Base-by-base conservation (phyloP, 345 rosid genomes). In the Cardamine occulta region DNA sequence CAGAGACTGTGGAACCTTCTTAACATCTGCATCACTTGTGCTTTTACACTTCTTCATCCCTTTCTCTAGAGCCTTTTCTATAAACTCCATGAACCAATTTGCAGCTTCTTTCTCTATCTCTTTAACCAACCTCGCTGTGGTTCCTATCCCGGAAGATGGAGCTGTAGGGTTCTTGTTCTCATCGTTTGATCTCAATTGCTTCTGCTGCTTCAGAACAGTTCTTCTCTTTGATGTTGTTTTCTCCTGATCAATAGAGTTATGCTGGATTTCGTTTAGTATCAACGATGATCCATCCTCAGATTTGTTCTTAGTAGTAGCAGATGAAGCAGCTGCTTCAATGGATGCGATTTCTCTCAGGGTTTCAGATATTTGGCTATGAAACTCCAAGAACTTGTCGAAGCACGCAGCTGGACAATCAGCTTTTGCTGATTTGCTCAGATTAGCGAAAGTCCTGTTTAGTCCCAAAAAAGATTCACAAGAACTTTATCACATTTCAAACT, bases 51-150 rank as follows among this genome's bases (percentile, higher is more conserved):
- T 90, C 89, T 88, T 92, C 88, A 87, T 77, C 1, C 99, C 96
- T 28, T 67, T 82, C 74, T 89, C 98, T 52, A 95, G 15, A 13
- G 91, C 87, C 79, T 86, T 95, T 84, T 90, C 98, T 12, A 93
- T 53, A 66, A 95, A 93, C 19, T 86, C 96, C 96, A 95, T 91
- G 63, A 96, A 96, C 98, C 99, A 96, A 48, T 77, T 85, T 29
- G 91, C 98, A 6, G 99, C 90, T 84, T 96, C 99, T 1, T 76
- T 72, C 74, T 93, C 91, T 21, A 96, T 82, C 84, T 86, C 87
- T 85, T 79, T 88, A 0, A 86, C 89, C 79, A 96, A 79, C 74
- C 65, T 89, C 28, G 84, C 86, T 3, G 91, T 77, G 70, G 77
- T 86, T 84, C 81, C 82, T 74, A 89, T 48, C 72, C 79, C 74